Evolutionary conservation across 768 basidiomycete genomes (phyloP), one percentile per base, ranked within the genome.

Genomic region (Psilocybe azurescens): DNA sequence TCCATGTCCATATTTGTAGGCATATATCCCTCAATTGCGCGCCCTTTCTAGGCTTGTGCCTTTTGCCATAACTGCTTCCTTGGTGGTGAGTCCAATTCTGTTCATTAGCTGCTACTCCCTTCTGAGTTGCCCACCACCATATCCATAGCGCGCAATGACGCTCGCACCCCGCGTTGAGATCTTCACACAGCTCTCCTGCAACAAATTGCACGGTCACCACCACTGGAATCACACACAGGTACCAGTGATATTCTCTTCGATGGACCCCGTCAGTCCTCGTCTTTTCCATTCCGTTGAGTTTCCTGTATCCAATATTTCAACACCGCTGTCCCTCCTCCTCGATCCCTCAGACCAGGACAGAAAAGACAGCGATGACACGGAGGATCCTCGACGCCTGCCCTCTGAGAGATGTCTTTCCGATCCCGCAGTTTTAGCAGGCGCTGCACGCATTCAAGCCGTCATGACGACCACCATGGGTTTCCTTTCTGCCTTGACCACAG

Each of bases 401-500:
- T 79, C 77, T 16, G 52, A 61, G 20, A 74, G 69, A 54, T 85
- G 82, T 62, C 60, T 73, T 32, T 62, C 74, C 3, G 75, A 81
- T 65, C 83, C 92, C 18, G 82, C 79, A 1, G 93, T 94, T 0
- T 89, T 90, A 69, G 83, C 88, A 3, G 82, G 82, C 44, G 89
- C 90, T 0, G 93, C 90, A 6, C 83, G 83, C 38, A 76, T 94
- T 10, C 92, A 94, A 67, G 87, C 86, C 1, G 79, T 86, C 59
- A 89, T 94, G 84, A 92, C 88, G 0, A 87, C 89, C 11, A 87
- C 81, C 2, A 89, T 90, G 86, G 95, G 95, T 5, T 66, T 87
- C 3, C 82, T 97, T 13, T 90, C 90, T 18, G 94, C 93, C 0
- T 74, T 96, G 30, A 95, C 93, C 5, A 93, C 94, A 0, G 91